Evolutionary conservation across 345 rosid genomes (phyloP).

Genomic region (Firmiana major): DNA sequence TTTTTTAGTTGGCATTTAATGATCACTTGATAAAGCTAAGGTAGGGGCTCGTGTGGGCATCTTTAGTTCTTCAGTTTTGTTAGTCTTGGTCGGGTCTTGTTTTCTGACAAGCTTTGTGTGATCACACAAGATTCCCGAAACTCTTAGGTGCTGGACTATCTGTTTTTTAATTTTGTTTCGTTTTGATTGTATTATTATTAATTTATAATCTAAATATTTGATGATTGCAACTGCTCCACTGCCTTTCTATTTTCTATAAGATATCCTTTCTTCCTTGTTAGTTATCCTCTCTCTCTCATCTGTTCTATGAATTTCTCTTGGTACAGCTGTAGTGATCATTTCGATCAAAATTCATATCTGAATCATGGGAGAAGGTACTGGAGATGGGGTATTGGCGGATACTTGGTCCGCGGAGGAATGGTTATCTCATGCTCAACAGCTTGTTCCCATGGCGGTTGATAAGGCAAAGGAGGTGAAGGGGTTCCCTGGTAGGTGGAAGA

Average conservation of each 20-base stretch:
- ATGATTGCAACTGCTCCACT: conserved; percentile 76
- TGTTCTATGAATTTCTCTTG: conserved; percentile 26
- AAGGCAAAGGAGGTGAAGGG: conserved; percentile 63
- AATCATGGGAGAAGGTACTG: conserved; percentile 49
- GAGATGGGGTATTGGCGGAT: conserved; percentile 24
- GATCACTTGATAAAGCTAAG: conserved; percentile 41
- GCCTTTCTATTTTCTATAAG: conserved; percentile 35
- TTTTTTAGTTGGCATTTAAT: conserved; percentile 44
- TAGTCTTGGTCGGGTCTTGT: conserved; percentile 43
- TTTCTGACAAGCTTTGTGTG: conserved; percentile 45
- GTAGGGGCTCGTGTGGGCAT: conserved; percentile 44
- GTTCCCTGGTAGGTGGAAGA: conserved; percentile 83
- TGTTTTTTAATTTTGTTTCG: conserved; percentile 24
- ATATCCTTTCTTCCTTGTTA: conserved; percentile 15
- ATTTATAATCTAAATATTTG: conserved; percentile 25
- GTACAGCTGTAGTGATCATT: conserved; percentile 22
- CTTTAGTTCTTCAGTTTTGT: conserved; percentile 33
- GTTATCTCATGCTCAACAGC: conserved; percentile 60
- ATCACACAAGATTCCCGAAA: conserved; percentile 53
- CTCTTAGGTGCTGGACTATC: conserved; percentile 37
- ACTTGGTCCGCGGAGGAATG: conserved; percentile 61
- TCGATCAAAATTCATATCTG: conserved; percentile 25
- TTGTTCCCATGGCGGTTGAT: conserved; percentile 56
- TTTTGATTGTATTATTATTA: conserved; percentile 18
- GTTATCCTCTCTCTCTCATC: conserved; percentile 19